phyloP scores from a whole-genome alignment of 805 yeast genomes.

The Candida methanosorbosa region DNA sequence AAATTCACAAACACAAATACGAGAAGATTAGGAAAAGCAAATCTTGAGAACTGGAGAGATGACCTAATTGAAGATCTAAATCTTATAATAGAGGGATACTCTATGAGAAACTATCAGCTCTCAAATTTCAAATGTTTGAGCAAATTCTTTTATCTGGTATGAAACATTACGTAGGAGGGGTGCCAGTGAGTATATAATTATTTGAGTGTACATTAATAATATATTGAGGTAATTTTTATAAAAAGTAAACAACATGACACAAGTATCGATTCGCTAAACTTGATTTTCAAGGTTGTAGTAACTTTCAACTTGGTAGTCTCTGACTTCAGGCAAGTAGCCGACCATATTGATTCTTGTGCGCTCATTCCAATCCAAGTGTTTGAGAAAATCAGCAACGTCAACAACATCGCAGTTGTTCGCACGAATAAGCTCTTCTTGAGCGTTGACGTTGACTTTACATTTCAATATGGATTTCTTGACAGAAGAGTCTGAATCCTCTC shows the following conservation, averaged over 20 bases:
- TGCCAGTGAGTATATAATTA: too few relatives aligned
- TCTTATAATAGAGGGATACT: slow-evolving; percentile 18
- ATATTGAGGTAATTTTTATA: too few relatives aligned
- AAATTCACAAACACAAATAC: slow-evolving; percentile 15
- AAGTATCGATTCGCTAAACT: too few relatives aligned
- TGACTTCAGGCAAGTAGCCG: slow-evolving; percentile 21
- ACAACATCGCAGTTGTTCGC: slow-evolving; percentile 31
- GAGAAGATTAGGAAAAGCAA: slow-evolving; percentile 9
- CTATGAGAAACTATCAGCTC: slow-evolving; percentile 20
- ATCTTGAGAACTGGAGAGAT: slow-evolving; percentile 16
- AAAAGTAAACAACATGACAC: too few relatives aligned
- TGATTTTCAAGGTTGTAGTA: slow-evolving; percentile 21
- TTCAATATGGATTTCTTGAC: slow-evolving; percentile 28
- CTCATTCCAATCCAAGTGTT: slow-evolving; percentile 28
- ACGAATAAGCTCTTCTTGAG: slow-evolving; percentile 24
- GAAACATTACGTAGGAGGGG: too few relatives aligned
- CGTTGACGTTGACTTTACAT: slow-evolving; percentile 23
- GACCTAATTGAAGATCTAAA: slow-evolving; percentile 7
- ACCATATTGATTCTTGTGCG: slow-evolving; percentile 24
- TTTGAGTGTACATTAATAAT: too few relatives aligned
- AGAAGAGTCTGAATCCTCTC: neutral
- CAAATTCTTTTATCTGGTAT: too few relatives aligned
- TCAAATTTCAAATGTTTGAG: too few relatives aligned
- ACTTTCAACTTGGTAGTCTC: slow-evolving; percentile 29
- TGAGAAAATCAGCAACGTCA: slow-evolving; percentile 26